phyloP scores from a whole-genome alignment of 2,329 filamentous ascomycete species.

The Penicillium sp. region DNA sequence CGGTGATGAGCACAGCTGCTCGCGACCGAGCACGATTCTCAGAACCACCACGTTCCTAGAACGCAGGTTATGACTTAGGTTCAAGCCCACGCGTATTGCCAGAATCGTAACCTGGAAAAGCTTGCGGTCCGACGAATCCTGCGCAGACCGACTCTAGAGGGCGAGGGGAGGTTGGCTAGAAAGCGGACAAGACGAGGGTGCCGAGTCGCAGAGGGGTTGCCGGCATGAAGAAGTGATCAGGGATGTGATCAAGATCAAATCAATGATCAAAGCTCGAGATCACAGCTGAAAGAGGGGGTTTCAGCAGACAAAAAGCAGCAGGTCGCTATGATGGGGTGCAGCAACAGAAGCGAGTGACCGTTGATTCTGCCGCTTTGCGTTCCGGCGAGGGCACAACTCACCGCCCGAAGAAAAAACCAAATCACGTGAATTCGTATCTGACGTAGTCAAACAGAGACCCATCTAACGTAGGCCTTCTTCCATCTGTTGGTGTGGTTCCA shows the following conservation, averaged over 20 bases:
- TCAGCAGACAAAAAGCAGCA: slow-evolving; percentile 17
- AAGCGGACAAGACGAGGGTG: slow-evolving; percentile 37
- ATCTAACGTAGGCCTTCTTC: too few relatives aligned
- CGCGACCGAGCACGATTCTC: slow-evolving; percentile 36
- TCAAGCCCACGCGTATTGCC: slow-evolving; percentile 16
- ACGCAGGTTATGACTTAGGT: neutral
- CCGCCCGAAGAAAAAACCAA: slow-evolving; percentile 23
- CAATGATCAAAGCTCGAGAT: slow-evolving; percentile 18
- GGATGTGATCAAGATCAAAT: slow-evolving; percentile 11
- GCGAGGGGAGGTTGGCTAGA: slow-evolving; percentile 31
- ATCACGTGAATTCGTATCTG: slow-evolving; percentile 23
- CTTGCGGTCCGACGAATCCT: slow-evolving; percentile 17
- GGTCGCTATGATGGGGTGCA: slow-evolving; percentile 27
- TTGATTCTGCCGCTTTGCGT: slow-evolving; percentile 24
- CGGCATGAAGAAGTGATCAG: slow-evolving; percentile 33
- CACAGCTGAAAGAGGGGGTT: slow-evolving; percentile 10
- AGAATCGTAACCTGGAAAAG: slow-evolving; percentile 10
- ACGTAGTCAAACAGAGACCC: slow-evolving; percentile 16
- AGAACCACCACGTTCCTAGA: slow-evolving; percentile 27
- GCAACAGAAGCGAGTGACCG: slow-evolving; percentile 29
- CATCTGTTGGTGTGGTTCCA: too few relatives aligned
- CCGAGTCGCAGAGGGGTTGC: slow-evolving; percentile 31
- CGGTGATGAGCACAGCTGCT: slow-evolving; percentile 32
- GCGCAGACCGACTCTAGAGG: slow-evolving; percentile 24
- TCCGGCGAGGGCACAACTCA: slow-evolving; percentile 19